phyloP scores from a whole-genome alignment of 1,284 basidiomycete species.

The Marasmius sp. region DNA sequence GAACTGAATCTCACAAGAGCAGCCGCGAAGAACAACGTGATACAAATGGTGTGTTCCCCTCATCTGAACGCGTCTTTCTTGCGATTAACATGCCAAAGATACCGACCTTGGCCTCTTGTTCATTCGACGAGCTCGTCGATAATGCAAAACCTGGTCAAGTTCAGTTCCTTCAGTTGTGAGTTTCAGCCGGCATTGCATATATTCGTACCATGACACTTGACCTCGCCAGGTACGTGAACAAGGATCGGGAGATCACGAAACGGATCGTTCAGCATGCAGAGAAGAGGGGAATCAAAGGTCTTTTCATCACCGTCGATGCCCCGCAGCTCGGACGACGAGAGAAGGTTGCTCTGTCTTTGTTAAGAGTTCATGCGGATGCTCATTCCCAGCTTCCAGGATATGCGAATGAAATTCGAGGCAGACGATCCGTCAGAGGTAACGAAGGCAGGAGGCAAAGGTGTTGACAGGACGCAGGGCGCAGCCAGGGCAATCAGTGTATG shows the following conservation, averaged over 20 bases:
- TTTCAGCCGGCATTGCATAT: neutral
- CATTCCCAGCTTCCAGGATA: slow-evolving; percentile 56
- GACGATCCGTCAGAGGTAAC: slow-evolving; percentile 74
- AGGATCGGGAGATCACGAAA: slow-evolving; percentile 79
- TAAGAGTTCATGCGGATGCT: neutral
- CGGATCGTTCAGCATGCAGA: slow-evolving; percentile 86
- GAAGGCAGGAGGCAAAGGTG: slow-evolving; percentile 53
- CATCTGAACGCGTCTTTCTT: neutral
- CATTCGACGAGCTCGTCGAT: slow-evolving; percentile 89
- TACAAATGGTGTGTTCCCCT: slow-evolving; percentile 76
- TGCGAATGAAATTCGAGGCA: slow-evolving; percentile 94
- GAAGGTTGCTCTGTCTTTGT: slow-evolving; percentile 46
- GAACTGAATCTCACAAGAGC: slow-evolving; percentile 87
- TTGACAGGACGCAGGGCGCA: slow-evolving; percentile 88
- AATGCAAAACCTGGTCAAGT: slow-evolving; percentile 71
- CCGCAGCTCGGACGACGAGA: slow-evolving; percentile 90
- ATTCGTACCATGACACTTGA: neutral
- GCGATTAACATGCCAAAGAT: slow-evolving; percentile 49
- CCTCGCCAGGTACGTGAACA: slow-evolving; percentile 75
- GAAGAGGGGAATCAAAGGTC: slow-evolving; percentile 77
- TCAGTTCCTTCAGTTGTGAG: slow-evolving; percentile 78
- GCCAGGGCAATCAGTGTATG: slow-evolving; percentile 90
- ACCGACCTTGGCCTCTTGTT: slow-evolving; percentile 85
- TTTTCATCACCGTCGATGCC: slow-evolving; percentile 93
- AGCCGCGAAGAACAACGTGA: slow-evolving; percentile 75